Conservation (phyloP, 495 filamentous ascomycete genomes). For the Talaromyces trachyspermus region DNA sequence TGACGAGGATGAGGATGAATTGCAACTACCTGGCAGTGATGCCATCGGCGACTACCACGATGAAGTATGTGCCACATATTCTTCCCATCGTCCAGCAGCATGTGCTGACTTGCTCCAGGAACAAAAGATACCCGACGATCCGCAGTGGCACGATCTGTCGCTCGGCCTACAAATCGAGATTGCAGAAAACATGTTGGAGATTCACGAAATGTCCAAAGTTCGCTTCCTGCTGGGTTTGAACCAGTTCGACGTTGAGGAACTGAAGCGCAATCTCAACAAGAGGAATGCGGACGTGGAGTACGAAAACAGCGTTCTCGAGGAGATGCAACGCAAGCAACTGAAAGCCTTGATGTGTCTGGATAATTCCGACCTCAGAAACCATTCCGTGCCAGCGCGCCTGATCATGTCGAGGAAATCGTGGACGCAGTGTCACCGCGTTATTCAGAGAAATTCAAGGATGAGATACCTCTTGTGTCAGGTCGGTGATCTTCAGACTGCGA, state of each 20-base stretch:
- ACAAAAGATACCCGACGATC: conserved; percentile 7
- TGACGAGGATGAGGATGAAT: conserved; percentile 13
- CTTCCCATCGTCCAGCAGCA: too few relatives aligned
- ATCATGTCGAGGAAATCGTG: conserved; percentile 16
- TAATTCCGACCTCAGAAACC: conserved; percentile 16
- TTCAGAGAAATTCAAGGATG: conserved; percentile 6
- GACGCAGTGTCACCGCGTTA: conserved; percentile 9
- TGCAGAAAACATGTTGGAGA: conserved; percentile 22
- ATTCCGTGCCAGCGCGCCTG: conserved; percentile 14
- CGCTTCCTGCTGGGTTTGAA: conserved; percentile 21
- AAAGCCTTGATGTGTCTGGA: conserved; percentile 21
- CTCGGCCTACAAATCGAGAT: conserved; percentile 29
- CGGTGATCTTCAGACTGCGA: conserved; percentile 21
- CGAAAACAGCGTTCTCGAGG: conserved; percentile 21
- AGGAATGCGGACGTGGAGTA: conserved; percentile 19
- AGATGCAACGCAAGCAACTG: conserved; percentile 28
- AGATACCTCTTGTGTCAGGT: conserved; percentile 22
- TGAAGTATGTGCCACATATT: background rate
- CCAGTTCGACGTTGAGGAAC: conserved; percentile 12
- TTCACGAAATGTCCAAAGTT: conserved; percentile 11
- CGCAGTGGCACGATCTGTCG: conserved; percentile 29
- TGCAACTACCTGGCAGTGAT: conserved; percentile 3
- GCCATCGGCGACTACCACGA: background rate
- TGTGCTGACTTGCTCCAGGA: too few relatives aligned
- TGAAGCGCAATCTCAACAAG: conserved; percentile 10